A percentile compares a stretch with the other conserved stretches of the same genome.
Conservation (phyloP, 2,329 filamentous ascomycete species). For the Talaromyces sp. region DNA sequence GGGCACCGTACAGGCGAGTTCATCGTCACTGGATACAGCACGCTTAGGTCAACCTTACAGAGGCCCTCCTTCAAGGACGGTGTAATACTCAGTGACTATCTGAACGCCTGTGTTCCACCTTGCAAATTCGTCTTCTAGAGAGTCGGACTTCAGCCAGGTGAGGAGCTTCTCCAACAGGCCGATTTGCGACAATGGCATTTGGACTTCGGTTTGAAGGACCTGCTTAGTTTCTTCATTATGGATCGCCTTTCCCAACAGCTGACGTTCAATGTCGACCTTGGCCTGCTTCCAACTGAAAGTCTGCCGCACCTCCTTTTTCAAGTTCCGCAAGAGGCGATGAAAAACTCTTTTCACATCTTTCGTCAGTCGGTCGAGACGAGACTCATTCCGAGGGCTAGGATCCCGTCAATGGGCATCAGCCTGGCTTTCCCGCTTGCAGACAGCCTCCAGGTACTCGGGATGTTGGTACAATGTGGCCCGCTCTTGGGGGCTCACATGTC, state of each 20-base stretch:
- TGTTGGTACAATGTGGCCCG: conserved; percentile 16
- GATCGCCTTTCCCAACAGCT: conserved; percentile 14
- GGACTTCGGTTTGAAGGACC: conserved; percentile 4
- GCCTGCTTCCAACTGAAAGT: conserved; percentile 14
- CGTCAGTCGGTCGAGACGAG: neutral
- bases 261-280: conserved; percentile 13
- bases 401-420: neutral
- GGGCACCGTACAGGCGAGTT: neutral
- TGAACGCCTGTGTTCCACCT: conserved; percentile 9
- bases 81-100: neutral
- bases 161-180: conserved; percentile 13
- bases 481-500: conserved; percentile 18
- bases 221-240: conserved; percentile 14
- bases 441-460: conserved; percentile 13
- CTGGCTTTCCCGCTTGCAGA: conserved; percentile 6
- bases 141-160: conserved; percentile 12
- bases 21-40: neutral
- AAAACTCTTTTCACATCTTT: conserved; percentile 9
- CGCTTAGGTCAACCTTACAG: conserved; percentile 14
- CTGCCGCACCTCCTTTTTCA: conserved; percentile 9
- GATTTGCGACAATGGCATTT: conserved; percentile 8
- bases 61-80: conserved; percentile 15
- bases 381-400: neutral
- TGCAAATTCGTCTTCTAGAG: conserved; percentile 13
- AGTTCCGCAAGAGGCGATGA: conserved; percentile 8